Conservation (phyloP, 305 asterid species). For the Lippia alba region DNA sequence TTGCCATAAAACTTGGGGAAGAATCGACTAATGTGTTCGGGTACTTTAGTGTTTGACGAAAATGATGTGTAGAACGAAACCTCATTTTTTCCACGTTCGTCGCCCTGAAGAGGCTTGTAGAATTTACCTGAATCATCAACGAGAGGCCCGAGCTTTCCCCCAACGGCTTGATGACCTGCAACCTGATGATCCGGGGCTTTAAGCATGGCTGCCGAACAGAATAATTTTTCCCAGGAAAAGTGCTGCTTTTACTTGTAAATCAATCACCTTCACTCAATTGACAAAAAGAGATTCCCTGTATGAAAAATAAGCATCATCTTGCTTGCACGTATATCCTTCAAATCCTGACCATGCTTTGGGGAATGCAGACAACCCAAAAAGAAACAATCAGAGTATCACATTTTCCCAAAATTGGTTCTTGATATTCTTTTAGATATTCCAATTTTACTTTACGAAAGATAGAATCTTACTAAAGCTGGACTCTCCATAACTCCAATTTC, state of each 20-base stretch:
- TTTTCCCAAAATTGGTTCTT: not conserved
- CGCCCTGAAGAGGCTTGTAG: constrained; percentile 93
- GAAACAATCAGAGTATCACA: not conserved
- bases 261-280: constrained; percentile 4
- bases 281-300: constrained; percentile 18
- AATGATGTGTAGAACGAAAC: constrained; percentile 65
- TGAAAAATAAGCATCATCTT: not conserved
- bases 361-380: not conserved
- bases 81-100: constrained; percentile 72
- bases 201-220: constrained; percentile 50
- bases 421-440: constrained; percentile 14
- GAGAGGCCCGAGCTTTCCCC: constrained; percentile 83
- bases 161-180: constrained; percentile 82
- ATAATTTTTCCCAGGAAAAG: not conserved
- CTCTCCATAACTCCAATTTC: constrained; percentile 3
- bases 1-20: constrained; percentile 73
- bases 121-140: constrained; percentile 83
- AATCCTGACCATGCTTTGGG: constrained; percentile 12
- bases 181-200: constrained; percentile 86
- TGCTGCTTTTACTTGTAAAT: constrained; percentile 9
- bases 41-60: constrained; percentile 56
- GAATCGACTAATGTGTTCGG: constrained; percentile 58
- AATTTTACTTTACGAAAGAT: not conserved
- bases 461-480: constrained; percentile 4
- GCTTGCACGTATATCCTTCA: not conserved